Evolutionary conservation across 1,284 basidiomycete species (phyloP).

Genomic region (Puccinia brachypodii): DNA sequence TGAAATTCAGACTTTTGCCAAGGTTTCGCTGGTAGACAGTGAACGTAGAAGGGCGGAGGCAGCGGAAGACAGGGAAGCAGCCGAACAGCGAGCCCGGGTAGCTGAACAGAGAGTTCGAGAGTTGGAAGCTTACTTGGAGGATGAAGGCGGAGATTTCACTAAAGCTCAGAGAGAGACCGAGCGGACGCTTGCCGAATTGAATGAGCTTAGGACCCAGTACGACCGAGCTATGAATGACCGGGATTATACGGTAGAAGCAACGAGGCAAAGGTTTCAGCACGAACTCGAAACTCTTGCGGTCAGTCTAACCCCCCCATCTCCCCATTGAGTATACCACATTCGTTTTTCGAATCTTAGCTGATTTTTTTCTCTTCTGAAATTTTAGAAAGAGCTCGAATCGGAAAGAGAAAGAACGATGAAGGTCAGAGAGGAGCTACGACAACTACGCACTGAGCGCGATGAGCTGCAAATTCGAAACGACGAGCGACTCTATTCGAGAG

Average conservation of each 20-base stretch:
- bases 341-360: not conserved
- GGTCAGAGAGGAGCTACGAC: constrained; percentile 68
- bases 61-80: constrained; percentile 63
- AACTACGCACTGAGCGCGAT: constrained; percentile 72
- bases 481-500: constrained; percentile 72
- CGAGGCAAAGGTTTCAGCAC: constrained; percentile 62
- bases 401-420: constrained; percentile 49
- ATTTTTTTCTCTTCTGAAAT: constrained; percentile 22
- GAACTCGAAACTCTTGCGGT: constrained; percentile 70
- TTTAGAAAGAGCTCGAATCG: constrained; percentile 50
- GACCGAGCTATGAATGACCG: constrained; percentile 60
- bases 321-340: constrained; percentile 62
- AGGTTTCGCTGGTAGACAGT: constrained; percentile 49
- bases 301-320: constrained; percentile 50
- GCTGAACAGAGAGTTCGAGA: constrained; percentile 66
- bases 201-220: constrained; percentile 64
- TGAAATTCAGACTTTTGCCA: constrained; percentile 46
- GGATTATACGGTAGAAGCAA: constrained; percentile 73
- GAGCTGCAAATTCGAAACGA: constrained; percentile 73
- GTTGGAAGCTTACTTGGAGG: constrained; percentile 67
- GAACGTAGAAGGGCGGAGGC: constrained; percentile 60
- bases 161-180: constrained; percentile 72
- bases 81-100: constrained; percentile 62
- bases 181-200: constrained; percentile 72
- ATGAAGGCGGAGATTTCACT: constrained; percentile 68